phyloP scores from a whole-genome alignment of 1,284 basidiomycete genomes.

The Anthracocystis walkeri region DNA sequence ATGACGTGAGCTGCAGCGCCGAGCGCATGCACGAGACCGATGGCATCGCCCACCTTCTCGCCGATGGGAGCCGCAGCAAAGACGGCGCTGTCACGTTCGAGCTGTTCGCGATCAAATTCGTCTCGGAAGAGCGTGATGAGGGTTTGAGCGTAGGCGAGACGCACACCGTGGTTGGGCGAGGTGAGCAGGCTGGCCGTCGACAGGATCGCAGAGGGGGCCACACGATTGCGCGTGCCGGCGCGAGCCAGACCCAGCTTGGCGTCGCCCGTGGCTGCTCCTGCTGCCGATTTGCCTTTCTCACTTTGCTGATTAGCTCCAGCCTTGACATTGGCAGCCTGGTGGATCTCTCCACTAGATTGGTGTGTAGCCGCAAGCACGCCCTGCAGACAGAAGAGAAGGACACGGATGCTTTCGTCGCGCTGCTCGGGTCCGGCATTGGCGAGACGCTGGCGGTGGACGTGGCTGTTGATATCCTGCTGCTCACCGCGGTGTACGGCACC shows the following conservation, averaged over 20 bases:
- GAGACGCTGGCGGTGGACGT: conserved; percentile 59
- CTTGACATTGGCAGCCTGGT: conserved; percentile 49
- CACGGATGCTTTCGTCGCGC: conserved; percentile 78
- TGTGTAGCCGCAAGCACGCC: conserved; percentile 80
- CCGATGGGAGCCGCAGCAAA: conserved; percentile 36
- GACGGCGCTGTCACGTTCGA: conserved; percentile 26
- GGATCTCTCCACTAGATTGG: conserved; percentile 71
- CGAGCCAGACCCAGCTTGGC: conserved; percentile 37
- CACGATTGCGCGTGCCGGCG: conserved; percentile 56
- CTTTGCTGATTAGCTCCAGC: neutral
- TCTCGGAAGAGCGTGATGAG: conserved; percentile 55
- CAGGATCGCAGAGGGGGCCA: conserved; percentile 46
- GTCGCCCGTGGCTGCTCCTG: conserved; percentile 15
- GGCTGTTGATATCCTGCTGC: conserved; percentile 43
- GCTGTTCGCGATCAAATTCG: conserved; percentile 47
- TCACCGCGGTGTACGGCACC: conserved; percentile 50
- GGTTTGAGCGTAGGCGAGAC: conserved; percentile 60
- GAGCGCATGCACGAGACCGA: conserved; percentile 57
- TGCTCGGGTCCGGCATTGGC: conserved; percentile 69
- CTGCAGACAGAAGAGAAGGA: conserved; percentile 78
- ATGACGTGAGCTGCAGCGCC: conserved; percentile 59
- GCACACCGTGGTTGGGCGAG: conserved; percentile 54
- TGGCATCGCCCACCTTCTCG: conserved; percentile 49
- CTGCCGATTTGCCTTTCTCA: conserved; percentile 50
- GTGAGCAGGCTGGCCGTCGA: conserved; percentile 54